These are phyloP conservation scores for Sarocladium kiliense DNA, from an alignment of 2,329 filamentous ascomycete species.

Conservation along the genomic window DNA sequence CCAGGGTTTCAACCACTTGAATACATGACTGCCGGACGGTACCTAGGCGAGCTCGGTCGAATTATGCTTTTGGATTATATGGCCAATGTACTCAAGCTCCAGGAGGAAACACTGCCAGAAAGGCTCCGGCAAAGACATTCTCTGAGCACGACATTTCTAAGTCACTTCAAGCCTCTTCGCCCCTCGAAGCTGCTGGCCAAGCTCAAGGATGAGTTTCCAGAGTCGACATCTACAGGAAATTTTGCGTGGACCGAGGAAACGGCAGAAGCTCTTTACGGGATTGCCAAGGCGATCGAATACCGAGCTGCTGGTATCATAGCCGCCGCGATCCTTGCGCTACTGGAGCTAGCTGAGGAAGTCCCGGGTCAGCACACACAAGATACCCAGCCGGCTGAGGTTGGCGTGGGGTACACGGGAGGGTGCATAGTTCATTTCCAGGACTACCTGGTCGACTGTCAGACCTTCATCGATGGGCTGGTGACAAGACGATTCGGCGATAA, in stretches of 20 bases:
- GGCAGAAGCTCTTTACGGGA: constrained; percentile 56
- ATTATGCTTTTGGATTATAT: constrained; percentile 65
- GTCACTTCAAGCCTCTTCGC: constrained; percentile 57
- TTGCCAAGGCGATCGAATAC: constrained; percentile 65
- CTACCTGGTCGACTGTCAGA: constrained; percentile 65
- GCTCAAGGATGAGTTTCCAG: constrained; percentile 49
- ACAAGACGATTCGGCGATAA: constrained; percentile 19
- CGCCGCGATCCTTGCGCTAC: constrained; percentile 64
- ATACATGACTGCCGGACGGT: constrained; percentile 77
- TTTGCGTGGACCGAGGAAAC: constrained; percentile 60
- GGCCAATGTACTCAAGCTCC: constrained; percentile 34
- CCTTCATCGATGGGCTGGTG: constrained; percentile 56
- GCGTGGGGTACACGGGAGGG: constrained; percentile 75
- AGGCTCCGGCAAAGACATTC: constrained; percentile 54
- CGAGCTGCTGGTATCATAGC: constrained; percentile 71
- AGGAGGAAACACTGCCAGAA: constrained; percentile 44
- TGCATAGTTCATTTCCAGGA: constrained; percentile 77
- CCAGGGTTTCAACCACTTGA: constrained; percentile 79
- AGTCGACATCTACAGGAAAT: constrained; percentile 29
- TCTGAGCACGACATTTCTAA: constrained; percentile 68
- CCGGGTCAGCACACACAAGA: constrained; percentile 24
- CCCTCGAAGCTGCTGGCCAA: constrained; percentile 36
- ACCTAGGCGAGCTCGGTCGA: constrained; percentile 71
- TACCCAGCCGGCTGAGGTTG: constrained; percentile 42
- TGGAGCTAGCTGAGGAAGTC: constrained; percentile 66